These are phyloP conservation scores for Diutina sp. DNA, from an alignment of 1,139 yeast genomes.

Conservation along the genomic window DNA sequence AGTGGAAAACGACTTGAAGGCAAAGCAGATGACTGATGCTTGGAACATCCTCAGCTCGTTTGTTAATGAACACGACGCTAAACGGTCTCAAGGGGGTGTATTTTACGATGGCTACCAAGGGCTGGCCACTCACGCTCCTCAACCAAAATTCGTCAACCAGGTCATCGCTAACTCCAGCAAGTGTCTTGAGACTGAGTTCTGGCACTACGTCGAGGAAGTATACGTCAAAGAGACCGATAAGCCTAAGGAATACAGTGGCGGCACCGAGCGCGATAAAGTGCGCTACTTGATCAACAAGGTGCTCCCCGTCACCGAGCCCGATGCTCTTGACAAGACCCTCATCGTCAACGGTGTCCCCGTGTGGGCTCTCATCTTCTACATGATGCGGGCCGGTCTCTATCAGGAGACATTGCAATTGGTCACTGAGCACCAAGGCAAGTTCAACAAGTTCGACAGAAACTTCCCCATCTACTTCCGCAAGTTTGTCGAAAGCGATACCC, in stretches of 20 bases:
- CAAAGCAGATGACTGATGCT: slow-evolving; percentile 51
- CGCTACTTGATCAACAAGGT: slow-evolving; percentile 49
- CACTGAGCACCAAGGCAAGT: slow-evolving; percentile 28
- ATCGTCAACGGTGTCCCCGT: slow-evolving; percentile 71
- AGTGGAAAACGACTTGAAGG: slow-evolving; percentile 38
- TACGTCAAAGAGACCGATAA: slow-evolving; percentile 49
- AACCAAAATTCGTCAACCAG: slow-evolving; percentile 23
- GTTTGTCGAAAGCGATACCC: slow-evolving; percentile 23
- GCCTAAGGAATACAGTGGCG: slow-evolving; percentile 36
- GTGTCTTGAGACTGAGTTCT: slow-evolving; percentile 67
- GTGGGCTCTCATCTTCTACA: slow-evolving; percentile 83
- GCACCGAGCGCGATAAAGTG: slow-evolving; percentile 61
- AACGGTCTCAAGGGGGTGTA: slow-evolving; percentile 31
- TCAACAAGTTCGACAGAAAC: slow-evolving; percentile 74
- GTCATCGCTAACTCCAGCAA: slow-evolving; percentile 45
- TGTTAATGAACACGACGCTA: slow-evolving; percentile 22
- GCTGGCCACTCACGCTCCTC: slow-evolving; percentile 4
- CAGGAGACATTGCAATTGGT: slow-evolving; percentile 54
- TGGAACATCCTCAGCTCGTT: slow-evolving; percentile 44
- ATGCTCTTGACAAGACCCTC: slow-evolving; percentile 20
- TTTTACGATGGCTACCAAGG: slow-evolving; percentile 26
- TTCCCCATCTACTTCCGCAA: slow-evolving; percentile 73
- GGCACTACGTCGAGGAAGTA: slow-evolving; percentile 58
- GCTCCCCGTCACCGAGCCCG: slow-evolving; percentile 22
- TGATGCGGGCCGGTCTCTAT: slow-evolving; percentile 72